Evolutionary conservation across 2,329 filamentous ascomycete species (phyloP), one percentile per base, ranked within the genome.

Genomic region (Microdochium nivale): DNA sequence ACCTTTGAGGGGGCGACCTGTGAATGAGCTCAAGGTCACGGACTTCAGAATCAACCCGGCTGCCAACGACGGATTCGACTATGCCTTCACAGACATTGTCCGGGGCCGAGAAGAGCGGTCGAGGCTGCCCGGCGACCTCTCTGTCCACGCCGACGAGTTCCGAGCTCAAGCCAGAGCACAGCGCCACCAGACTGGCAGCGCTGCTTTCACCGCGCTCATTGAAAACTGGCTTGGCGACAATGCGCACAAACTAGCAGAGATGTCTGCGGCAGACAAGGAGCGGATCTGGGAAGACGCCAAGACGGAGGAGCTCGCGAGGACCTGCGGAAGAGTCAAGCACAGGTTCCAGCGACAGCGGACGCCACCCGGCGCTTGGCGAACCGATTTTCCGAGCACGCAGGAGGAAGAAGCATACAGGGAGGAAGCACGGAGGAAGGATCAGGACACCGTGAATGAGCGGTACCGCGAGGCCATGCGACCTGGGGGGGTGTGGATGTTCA

Each of bases 341-440:
- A 77, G 83, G 25, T 90, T 86, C 66, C 80, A 84, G 54, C 79
- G 90, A 49, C 77, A 80, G 55, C 75, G 72, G 46, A 89, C 87
- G 10, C 91, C 94, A 13, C 89, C 90, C 1, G 91, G 90, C 0
- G 97, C 89, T 65, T 99, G 94, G 94, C 78, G 88, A 51, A 79
- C 86, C 1, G 92, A 95, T 59, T 95, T 99, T 65, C 91, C 92
- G 1, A 83, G 74, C 25, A 96, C 94, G 1, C 94, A 97, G 65
- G 88, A 96, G 67, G 69, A 84, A 25, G 73, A 80, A 58, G 71
- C 75, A 50, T 82, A 92, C 60, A 79, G 79, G 52, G 76, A 78
- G 54, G 82, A 84, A 62, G 87, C 86, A 0, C 75, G 74, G n/a
- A 76, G 75, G 59, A 70, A 80, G 54, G 84, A 87, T 62, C 78